phyloP scores from a whole-genome alignment of 192 early-diverging fungal species.

The Coemansia sp. region DNA sequence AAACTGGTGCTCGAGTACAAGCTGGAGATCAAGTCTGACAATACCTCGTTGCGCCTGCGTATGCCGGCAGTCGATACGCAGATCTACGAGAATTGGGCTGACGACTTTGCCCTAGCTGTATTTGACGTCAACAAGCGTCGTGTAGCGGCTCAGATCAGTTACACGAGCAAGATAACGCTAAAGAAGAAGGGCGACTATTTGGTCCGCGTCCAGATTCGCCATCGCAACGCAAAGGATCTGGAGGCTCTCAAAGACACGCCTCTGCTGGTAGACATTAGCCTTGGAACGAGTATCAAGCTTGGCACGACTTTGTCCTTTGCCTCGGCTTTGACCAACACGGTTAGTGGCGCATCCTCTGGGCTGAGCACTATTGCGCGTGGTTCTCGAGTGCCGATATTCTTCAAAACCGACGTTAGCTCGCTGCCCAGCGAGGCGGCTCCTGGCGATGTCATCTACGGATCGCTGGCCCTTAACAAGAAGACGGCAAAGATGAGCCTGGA shows the following conservation, averaged over 20 bases:
- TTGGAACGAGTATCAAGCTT: slow-evolving; percentile 59
- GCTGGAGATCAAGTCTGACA: slow-evolving; percentile 62
- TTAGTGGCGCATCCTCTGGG: slow-evolving; percentile 58
- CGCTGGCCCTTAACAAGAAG: slow-evolving; percentile 57
- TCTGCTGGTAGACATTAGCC: slow-evolving; percentile 65
- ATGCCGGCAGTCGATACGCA: slow-evolving; percentile 57
- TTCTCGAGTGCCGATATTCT: slow-evolving; percentile 47
- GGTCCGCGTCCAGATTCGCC: slow-evolving; percentile 77
- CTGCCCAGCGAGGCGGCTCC: slow-evolving; percentile 70
- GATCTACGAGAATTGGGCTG: slow-evolving; percentile 82
- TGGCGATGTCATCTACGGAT: slow-evolving; percentile 81
- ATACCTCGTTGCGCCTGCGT: slow-evolving; percentile 44
- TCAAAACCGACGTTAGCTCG: slow-evolving; percentile 24
- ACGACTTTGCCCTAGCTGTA: slow-evolving; percentile 66
- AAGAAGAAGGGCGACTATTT: slow-evolving; percentile 82
- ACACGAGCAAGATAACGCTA: slow-evolving; percentile 70
- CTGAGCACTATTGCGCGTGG: slow-evolving; percentile 65
- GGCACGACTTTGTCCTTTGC: slow-evolving; percentile 20
- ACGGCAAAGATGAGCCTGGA: slow-evolving; percentile 49
- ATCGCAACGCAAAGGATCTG: slow-evolving; percentile 67
- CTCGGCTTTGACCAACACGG: slow-evolving; percentile 59
- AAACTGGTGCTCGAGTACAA: slow-evolving; percentile 78
- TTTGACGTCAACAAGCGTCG: slow-evolving; percentile 83
- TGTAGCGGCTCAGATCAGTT: slow-evolving; percentile 71
- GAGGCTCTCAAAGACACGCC: slow-evolving; percentile 71